Evolutionary conservation across 257 asterid species (phyloP), one percentile per base, ranked within the genome.

Genomic region (Ligustrum vulgare): DNA sequence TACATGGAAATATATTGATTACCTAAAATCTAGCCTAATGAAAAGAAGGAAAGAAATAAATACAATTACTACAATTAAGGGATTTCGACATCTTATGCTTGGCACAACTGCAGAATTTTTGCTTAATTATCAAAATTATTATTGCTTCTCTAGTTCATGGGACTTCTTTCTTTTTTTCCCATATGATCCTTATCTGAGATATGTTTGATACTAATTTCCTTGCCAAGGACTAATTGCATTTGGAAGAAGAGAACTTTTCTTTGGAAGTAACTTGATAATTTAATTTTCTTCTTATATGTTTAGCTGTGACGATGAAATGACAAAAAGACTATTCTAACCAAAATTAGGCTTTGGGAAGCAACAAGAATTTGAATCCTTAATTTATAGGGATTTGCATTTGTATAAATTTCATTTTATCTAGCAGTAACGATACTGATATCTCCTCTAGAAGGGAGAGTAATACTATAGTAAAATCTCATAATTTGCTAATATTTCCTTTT

Each of bases 131-230:
- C 67, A 23, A 60, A 60, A 25, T 60, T 15, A 23, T 22, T 15
- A 60, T 74, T 39, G 49, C 47, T 56, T 60, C 77, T 67, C 6
- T 47, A 4, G 51, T 69, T 78, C 62, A 43, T 64, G 45, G 2
- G 41, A 8, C 39, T n/a, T n/a, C n/a, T n/a, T n/a, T n/a, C n/a
- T 36, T 18, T 64, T 62, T 71, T 32, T 62, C 66, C 58, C 33
- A 18, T 72, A 12, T 23, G 22, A n/a, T 62, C 72, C 72, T 71
- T 51, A 35, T 64, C 34, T 28, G 67, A 60, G 25, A 34, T 16
- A 56, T 56, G 64, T 56, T 22, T 10, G 49, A 31, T n/a, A 47
- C 45, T 49, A 35, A 22, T 22, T 34, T 33, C 62, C 47, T n/a
- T 8, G 67, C 12, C 33, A 51, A 25, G 35, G 64, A 31, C 12